Conservation (phyloP, 2,329 filamentous ascomycete genomes). For the Dryadomyces quercus-mongolicae region DNA sequence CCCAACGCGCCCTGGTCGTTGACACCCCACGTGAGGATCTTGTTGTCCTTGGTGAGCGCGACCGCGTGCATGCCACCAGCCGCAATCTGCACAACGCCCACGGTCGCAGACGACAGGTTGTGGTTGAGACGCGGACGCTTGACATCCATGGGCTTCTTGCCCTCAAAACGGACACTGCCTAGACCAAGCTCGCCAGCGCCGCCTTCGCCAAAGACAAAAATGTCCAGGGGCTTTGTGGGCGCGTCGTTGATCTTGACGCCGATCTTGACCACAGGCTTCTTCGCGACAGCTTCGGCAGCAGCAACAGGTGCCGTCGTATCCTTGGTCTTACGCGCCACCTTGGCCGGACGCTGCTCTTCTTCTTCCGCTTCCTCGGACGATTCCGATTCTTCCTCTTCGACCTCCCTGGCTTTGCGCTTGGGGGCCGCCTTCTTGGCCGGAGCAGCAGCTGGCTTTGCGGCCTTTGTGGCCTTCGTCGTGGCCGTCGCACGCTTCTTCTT, state of each 20-base stretch:
- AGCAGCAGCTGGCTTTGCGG: background rate
- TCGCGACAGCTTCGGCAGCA: constrained; percentile 12
- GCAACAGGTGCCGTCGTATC: constrained; percentile 5
- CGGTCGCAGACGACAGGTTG: constrained; percentile 39
- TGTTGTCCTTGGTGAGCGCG: constrained; percentile 67
- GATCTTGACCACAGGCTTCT: constrained; percentile 28
- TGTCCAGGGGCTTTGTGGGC: constrained; percentile 52
- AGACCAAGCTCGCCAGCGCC: constrained; percentile 73
- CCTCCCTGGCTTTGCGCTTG: constrained; percentile 5
- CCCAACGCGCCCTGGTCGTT: constrained; percentile 77
- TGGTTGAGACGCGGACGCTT: constrained; percentile 62
- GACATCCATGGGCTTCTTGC: constrained; percentile 54
- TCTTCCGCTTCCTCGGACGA: background rate
- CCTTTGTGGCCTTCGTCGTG: background rate
- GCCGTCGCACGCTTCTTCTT: background rate
- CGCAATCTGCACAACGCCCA: constrained; percentile 62
- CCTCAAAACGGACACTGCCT: constrained; percentile 50
- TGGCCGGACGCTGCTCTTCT: constrained; percentile 1
- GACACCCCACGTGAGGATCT: constrained; percentile 76
- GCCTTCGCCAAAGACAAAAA: constrained; percentile 74
- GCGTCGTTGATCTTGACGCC: constrained; percentile 44
- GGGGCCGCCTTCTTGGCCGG: constrained; percentile 8
- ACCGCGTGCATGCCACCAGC: constrained; percentile 74
- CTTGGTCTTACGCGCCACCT: constrained; percentile 11
- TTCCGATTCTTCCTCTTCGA: constrained; percentile 3